phyloP scores from a whole-genome alignment of 306 rosid species.

The Senna tora region DNA sequence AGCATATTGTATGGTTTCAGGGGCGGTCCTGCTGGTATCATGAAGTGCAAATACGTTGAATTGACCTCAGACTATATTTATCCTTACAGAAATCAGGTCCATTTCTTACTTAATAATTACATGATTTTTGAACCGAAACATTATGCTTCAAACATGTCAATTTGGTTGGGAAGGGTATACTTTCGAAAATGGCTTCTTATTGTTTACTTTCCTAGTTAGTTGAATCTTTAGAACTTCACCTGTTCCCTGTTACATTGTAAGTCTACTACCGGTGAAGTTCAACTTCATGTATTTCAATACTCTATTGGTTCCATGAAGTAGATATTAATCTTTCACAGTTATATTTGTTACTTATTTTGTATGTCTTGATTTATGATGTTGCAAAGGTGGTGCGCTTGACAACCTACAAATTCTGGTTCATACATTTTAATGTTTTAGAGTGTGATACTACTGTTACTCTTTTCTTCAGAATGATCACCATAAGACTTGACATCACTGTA shows the following conservation, averaged over 20 bases:
- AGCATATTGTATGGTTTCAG: conserved; percentile 88
- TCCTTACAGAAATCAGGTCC: conserved; percentile 93
- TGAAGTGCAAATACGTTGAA: conserved; percentile 87
- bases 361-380: conserved; percentile 17
- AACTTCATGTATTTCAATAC: background rate
- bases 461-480: background rate
- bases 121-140: conserved; percentile 16
- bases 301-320: conserved; percentile 1
- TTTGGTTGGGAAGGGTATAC: background rate
- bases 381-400: conserved; percentile 1
- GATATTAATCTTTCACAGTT: background rate
- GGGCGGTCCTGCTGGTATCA: conserved; percentile 98
- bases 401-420: background rate
- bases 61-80: conserved; percentile 75
- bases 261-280: background rate
- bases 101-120: background rate
- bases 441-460: background rate
- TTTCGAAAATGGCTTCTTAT: background rate
- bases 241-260: background rate
- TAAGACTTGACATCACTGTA: background rate
- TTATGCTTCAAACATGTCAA: conserved; percentile 3
- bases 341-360: background rate
- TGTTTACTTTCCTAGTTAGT: background rate
- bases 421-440: conserved; percentile 7
- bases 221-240: background rate